Base-by-base conservation (phyloP, 805 yeast genomes). In the Starmerella geochares region DNA sequence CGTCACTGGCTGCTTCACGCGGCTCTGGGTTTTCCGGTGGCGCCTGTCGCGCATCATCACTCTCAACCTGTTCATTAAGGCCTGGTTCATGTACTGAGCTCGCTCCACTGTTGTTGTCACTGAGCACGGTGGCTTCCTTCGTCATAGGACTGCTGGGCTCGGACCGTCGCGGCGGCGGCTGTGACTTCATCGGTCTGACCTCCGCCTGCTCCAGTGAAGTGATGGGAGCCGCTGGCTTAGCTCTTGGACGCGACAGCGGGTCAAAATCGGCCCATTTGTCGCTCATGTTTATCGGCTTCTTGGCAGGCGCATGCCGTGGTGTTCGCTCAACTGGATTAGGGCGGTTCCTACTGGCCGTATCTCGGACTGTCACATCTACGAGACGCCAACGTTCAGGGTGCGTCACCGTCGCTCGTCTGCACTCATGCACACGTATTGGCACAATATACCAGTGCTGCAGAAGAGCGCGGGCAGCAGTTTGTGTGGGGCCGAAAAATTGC, bases 231-330 rank as follows among this genome's bases (percentile, higher is more conserved):
- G 54, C 57, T 3, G 54, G 49, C 25, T 25, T 41, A 3, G 46
- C 47, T 24, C 50, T 40, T 7, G 48, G 48, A 10, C 54, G 52
- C 11, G 58, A 36, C 28, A 58, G 50, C 16, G 63, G 64, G 36
- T 59, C 64, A 47, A 60, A 60, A n/a, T 58, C 62, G 19, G 33
- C 51, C 58, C 49, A 60, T 42, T 45, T 46, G 33, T 29, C 43
- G 47, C 54, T 48, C 55, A 49, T 49, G 8, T 11, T 35, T 8
- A 11, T 16, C 23, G 25, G 46, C 29, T 20, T 4, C 17, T 11
- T 5, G 24, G 28, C 35, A 20, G 14, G 14, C 17, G 24, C 19
- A 14, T 14, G 31, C 27, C 13, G 13, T 24, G 31, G 21, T 23
- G 20, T 23, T 11, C 7, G 25, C 31, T 2, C 42, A 23, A 31